Evolutionary conservation across 495 filamentous ascomycete species (phyloP).

Genomic region (Penicillium bovifimosum): DNA sequence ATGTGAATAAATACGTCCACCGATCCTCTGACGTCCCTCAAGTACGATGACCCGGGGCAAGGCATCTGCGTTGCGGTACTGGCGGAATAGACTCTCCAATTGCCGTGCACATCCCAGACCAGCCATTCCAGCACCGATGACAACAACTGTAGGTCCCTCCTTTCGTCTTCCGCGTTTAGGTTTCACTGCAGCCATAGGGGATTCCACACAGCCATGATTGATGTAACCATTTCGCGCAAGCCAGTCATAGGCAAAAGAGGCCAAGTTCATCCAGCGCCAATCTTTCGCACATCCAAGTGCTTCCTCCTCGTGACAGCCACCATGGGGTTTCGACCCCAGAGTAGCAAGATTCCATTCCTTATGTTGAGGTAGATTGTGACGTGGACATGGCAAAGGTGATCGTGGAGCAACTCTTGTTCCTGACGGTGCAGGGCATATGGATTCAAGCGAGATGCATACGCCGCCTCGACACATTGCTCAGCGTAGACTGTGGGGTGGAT

Average conservation of each 20-base stretch:
- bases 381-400: conserved; percentile 79
- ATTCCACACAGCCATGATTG: conserved; percentile 88
- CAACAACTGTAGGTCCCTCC: conserved; percentile 59
- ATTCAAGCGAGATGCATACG: conserved; percentile 82
- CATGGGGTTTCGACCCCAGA: conserved; percentile 88
- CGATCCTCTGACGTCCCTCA: conserved; percentile 81
- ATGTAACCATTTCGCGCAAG: conserved; percentile 87
- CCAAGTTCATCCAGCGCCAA: conserved; percentile 82
- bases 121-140: conserved; percentile 92
- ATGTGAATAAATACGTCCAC: conserved; percentile 94
- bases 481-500: conserved; percentile 70
- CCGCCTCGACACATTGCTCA: conserved; percentile 79
- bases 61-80: conserved; percentile 62
- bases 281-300: conserved; percentile 90
- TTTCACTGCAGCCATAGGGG: conserved; percentile 38
- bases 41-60: conserved; percentile 73
- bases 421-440: conserved; percentile 83
- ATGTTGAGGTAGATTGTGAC: conserved; percentile 97
- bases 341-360: conserved; percentile 84
- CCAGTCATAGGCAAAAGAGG: conserved; percentile 88
- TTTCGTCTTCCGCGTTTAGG: conserved; percentile 45
- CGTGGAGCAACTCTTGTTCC: conserved; percentile 73
- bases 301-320: conserved; percentile 83
- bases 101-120: conserved; percentile 91
- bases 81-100: conserved; percentile 73